A percentile compares a stretch with the other conserved stretches of the same genome.
Evolutionary conservation across 2,329 filamentous ascomycete genomes (phyloP).

Genomic region (Helicocarpus griseus): DNA sequence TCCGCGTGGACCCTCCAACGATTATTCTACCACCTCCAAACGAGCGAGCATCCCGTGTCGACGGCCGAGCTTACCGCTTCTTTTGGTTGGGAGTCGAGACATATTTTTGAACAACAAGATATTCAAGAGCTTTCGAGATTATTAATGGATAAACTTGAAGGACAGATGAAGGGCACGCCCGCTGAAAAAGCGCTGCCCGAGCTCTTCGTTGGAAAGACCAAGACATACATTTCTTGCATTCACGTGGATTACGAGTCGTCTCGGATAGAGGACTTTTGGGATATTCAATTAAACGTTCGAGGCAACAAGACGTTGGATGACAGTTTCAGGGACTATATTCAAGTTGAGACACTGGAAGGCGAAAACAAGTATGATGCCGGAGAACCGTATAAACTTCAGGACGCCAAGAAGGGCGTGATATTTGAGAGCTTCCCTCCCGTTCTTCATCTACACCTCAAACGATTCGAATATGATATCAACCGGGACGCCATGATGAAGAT

Average conservation of each 20-base stretch:
- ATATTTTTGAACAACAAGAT: conserved; percentile 98
- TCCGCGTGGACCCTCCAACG: conserved; percentile 90
- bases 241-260: conserved; percentile 97
- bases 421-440: conserved; percentile 60
- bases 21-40: conserved; percentile 90
- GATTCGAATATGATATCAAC: conserved; percentile 96
- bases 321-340: conserved; percentile 92
- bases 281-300: conserved; percentile 92
- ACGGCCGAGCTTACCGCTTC: conserved; percentile 92
- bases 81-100: conserved; percentile 95
- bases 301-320: conserved; percentile 88
- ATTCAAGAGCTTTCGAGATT: conserved; percentile 95
- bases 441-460: conserved; percentile 40
- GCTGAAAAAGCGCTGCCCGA: conserved; percentile 80
- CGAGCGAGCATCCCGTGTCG: conserved; percentile 69
- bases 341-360: conserved; percentile 92
- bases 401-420: conserved; percentile 95
- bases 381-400: conserved; percentile 82
- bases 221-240: conserved; percentile 97
- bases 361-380: conserved; percentile 97
- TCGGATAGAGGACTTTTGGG: conserved; percentile 95
- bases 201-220: conserved; percentile 95
- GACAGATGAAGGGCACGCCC: conserved; percentile 94
- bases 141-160: conserved; percentile 93
- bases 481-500: conserved; percentile 99